These are phyloP conservation scores for Mycena floridula DNA, from an alignment of 768 basidiomycete species.

Conservation along the genomic window DNA sequence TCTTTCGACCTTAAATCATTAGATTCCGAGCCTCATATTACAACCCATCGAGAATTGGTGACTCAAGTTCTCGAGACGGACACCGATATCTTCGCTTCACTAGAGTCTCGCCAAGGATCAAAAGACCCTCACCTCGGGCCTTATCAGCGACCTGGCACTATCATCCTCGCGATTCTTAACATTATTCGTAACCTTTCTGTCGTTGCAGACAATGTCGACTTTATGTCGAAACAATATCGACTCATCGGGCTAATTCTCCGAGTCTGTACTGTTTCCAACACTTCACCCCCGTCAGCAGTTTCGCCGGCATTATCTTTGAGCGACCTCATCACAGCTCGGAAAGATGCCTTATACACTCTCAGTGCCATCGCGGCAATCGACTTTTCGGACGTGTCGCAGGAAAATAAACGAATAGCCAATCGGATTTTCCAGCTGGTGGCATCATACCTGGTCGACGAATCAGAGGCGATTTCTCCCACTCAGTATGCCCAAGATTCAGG, in stretches of 20 bases:
- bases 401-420: conserved; percentile 42
- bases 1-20: conserved; percentile 14
- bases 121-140: conserved; percentile 48
- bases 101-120: conserved; percentile 41
- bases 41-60: conserved; percentile 63
- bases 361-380: conserved; percentile 49
- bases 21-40: conserved; percentile 29
- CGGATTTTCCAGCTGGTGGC: conserved; percentile 62
- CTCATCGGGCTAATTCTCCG: conserved; percentile 64
- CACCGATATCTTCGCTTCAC: conserved; percentile 51
- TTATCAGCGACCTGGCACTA: conserved; percentile 60
- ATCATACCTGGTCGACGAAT: conserved; percentile 69
- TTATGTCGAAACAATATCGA: conserved; percentile 59
- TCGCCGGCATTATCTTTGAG: conserved; percentile 60
- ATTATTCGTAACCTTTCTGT: conserved; percentile 86
- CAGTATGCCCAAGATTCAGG: conserved; percentile 51
- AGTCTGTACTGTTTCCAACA: conserved; percentile 46
- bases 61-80: conserved; percentile 53
- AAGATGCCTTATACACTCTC: conserved; percentile 70
- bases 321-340: conserved; percentile 69
- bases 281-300: conserved; percentile 31
- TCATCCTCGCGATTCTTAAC: conserved; percentile 65
- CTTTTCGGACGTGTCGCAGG: conserved; percentile 37
- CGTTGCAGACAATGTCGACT: conserved; percentile 61
- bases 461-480: conserved; percentile 59